Evolutionary conservation across 192 early-diverging fungal species (phyloP).

Genomic region (Podila clonocystis): DNA sequence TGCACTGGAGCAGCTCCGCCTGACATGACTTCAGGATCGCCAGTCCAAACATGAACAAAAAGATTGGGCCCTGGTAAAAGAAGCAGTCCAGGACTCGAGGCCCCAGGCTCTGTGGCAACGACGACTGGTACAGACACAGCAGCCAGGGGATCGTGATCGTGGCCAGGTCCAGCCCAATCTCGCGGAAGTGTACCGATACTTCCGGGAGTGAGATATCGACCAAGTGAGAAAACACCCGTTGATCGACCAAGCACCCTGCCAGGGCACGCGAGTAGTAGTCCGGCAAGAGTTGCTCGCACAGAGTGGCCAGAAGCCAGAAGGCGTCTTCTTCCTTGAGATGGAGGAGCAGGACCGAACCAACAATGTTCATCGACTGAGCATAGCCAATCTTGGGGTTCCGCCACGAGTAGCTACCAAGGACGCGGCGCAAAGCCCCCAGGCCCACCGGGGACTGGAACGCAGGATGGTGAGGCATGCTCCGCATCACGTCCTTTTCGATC

Average conservation of each 20-base stretch:
- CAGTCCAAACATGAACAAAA: conserved; percentile 39
- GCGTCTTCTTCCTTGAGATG: conserved; percentile 48
- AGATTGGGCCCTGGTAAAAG: conserved; percentile 23
- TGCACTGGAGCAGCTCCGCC: conserved; percentile 12
- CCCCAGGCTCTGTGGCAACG: conserved; percentile 9
- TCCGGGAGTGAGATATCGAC: conserved; percentile 19
- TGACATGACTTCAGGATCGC: conserved; percentile 47
- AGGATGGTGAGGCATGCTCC: conserved; percentile 48
- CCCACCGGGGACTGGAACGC: conserved; percentile 37
- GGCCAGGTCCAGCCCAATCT: conserved; percentile 33
- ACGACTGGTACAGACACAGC: conserved; percentile 33
- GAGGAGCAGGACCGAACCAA: conserved; percentile 27
- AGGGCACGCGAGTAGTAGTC: conserved; percentile 42
- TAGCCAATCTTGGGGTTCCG: conserved; percentile 39
- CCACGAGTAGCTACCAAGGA: conserved; percentile 28
- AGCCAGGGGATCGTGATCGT: conserved; percentile 49
- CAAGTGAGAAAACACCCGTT: conserved; percentile 36
- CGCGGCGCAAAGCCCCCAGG: conserved; percentile 28
- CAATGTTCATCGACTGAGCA: conserved; percentile 52
- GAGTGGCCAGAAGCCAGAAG: conserved; percentile 32
- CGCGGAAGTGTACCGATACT: conserved; percentile 18
- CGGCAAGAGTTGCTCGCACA: conserved; percentile 44
- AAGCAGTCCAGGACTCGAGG: conserved; percentile 39
- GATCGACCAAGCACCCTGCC: conserved; percentile 31
- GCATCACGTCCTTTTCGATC: conserved; percentile 42